Evolutionary conservation across 345 rosid species (phyloP).

Genomic region (Boechera stricta): DNA sequence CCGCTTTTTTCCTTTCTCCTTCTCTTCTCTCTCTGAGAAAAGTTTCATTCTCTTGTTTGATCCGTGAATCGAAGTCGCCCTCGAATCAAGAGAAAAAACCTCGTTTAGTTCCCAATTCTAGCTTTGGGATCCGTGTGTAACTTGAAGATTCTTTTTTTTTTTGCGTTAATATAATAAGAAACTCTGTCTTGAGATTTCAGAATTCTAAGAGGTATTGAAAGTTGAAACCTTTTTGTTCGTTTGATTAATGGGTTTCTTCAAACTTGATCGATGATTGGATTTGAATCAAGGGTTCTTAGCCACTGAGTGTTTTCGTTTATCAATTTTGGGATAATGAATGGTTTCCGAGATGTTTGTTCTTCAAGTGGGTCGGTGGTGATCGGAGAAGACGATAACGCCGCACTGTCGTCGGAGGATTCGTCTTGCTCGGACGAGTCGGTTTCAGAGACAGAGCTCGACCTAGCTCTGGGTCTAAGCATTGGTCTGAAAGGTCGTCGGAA

Average conservation of each 20-base stretch:
- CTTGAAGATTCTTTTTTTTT: not conserved
- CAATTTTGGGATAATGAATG: constrained; percentile 32
- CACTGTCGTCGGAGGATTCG: constrained; percentile 74
- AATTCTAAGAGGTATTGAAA: constrained; percentile 1
- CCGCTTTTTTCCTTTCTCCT: constrained; percentile 15
- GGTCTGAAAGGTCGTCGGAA: constrained; percentile 35
- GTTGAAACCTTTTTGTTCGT: constrained; percentile 21
- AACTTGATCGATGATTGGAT: constrained; percentile 10
- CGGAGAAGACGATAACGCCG: constrained; percentile 46
- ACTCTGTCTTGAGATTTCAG: not conserved
- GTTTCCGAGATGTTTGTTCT: constrained; percentile 28
- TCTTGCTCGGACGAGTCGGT: constrained; percentile 65
- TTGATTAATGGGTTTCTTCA: not conserved
- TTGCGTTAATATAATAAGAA: too few relatives aligned
- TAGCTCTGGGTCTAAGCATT: constrained; percentile 56
- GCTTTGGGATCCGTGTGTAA: not conserved
- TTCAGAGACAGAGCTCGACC: constrained; percentile 63
- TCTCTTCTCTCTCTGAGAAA: constrained; percentile 11
- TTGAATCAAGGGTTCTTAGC: constrained; percentile 17
- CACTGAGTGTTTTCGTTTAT: not conserved
- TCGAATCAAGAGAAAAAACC: not conserved
- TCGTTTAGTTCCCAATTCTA: not conserved
- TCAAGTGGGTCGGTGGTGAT: constrained; percentile 40
- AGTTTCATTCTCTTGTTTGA: constrained; percentile 23
- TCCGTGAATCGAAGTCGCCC: constrained; percentile 15